Percentiles rank a stretch among this genome's conserved stretches.
These are phyloP conservation scores for Euphorbia celastroides DNA, from an alignment of 441 rosid species.

Conservation along the genomic window DNA sequence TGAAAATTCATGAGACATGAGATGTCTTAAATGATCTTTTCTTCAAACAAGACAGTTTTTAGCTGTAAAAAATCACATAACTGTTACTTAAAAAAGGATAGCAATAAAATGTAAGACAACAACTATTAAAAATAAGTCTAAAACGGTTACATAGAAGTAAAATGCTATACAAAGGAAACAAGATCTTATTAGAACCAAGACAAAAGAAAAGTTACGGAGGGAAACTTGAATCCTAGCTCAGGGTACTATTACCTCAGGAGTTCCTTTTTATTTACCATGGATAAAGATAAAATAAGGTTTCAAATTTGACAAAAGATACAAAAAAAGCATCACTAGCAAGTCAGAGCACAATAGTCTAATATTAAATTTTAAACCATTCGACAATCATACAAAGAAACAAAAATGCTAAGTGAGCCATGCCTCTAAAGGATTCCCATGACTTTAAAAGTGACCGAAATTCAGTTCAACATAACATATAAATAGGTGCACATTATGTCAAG, in stretches of 20 bases:
- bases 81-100: neutral
- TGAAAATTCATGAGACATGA: constrained; percentile 38
- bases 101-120: constrained; percentile 1
- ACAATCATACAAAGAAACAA: neutral
- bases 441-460: neutral
- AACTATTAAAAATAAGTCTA: neutral
- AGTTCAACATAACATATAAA: neutral
- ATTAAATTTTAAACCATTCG: neutral
- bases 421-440: neutral
- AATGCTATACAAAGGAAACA: neutral
- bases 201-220: neutral
- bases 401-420: neutral
- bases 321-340: neutral
- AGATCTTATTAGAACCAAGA: constrained; percentile 3
- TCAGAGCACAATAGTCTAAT: neutral
- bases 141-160: neutral
- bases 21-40: constrained; percentile 21
- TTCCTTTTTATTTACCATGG: neutral
- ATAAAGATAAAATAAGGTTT: neutral
- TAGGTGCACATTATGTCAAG: neutral
- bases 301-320: neutral
- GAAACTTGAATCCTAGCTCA: neutral
- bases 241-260: neutral
- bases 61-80: neutral
- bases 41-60: neutral